Conservation (phyloP, 441 rosid species). For the Populus hybrid region DNA sequence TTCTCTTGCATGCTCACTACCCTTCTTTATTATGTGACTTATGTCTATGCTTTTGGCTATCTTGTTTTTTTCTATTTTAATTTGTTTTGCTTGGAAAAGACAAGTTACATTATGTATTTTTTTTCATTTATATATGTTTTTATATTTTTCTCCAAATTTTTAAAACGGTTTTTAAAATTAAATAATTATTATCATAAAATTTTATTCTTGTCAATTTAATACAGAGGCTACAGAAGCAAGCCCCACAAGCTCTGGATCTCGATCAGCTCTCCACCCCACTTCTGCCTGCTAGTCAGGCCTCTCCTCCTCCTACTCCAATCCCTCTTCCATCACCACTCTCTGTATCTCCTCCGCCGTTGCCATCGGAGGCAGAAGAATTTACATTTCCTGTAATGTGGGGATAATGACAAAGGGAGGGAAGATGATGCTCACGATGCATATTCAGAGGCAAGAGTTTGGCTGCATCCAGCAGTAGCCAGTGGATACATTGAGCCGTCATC, state of each 20-base stretch:
- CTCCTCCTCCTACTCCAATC: slow-evolving; percentile 28
- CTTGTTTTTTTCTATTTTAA: too few species aligned
- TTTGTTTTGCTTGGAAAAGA: too few species aligned
- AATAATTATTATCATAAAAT: too few species aligned
- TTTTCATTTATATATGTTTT: too few species aligned
- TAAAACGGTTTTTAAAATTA: too few species aligned
- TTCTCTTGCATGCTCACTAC: too few species aligned
- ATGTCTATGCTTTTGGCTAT: too few species aligned
- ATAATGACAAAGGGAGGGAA: neutral
- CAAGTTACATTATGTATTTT: too few species aligned
- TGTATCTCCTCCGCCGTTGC: slow-evolving; percentile 26
- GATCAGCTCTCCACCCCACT: slow-evolving; percentile 5
- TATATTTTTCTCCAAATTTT: too few species aligned
- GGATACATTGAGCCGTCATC: slow-evolving; percentile 26
- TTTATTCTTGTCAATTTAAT: too few species aligned
- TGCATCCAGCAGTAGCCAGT: slow-evolving; percentile 22
- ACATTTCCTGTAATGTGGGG: slow-evolving; percentile 3
- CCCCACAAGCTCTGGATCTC: slow-evolving; percentile 46
- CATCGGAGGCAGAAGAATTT: slow-evolving; percentile 18
- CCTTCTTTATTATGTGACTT: too few species aligned
- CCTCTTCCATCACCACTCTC: slow-evolving; percentile 65
- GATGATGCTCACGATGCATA: neutral
- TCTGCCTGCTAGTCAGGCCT: neutral
- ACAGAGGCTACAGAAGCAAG: slow-evolving; percentile 51
- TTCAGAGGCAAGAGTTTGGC: slow-evolving; percentile 10